These are phyloP conservation scores for Lachnellula occidentalis DNA, from an alignment of 2,329 filamentous ascomycete species.

Conservation along the genomic window DNA sequence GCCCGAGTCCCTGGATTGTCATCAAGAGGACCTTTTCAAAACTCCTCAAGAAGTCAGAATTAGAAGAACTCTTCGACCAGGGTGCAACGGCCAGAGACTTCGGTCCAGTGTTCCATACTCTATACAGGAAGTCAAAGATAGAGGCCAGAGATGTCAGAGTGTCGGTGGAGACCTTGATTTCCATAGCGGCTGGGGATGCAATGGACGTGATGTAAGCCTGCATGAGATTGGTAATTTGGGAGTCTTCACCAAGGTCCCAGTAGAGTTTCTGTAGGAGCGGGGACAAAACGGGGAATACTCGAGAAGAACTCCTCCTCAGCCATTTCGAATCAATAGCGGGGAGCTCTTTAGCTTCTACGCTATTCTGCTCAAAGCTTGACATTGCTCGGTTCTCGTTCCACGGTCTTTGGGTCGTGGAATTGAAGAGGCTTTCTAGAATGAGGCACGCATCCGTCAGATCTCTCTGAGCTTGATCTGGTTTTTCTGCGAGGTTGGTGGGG, in stretches of 20 bases:
- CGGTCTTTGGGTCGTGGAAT: conserved; percentile 47
- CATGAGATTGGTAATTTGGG: conserved; percentile 52
- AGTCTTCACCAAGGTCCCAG: conserved; percentile 57
- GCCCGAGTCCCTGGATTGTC: conserved; percentile 47
- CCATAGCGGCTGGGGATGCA: conserved; percentile 67
- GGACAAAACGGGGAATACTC: conserved; percentile 57
- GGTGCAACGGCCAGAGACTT: conserved; percentile 26
- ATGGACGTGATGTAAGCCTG: conserved; percentile 55
- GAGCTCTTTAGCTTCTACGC: conserved; percentile 60
- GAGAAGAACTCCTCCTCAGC: conserved; percentile 66
- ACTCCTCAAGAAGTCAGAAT: conserved; percentile 47
- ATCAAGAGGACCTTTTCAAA: conserved; percentile 46
- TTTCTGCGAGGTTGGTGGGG: conserved; percentile 28
- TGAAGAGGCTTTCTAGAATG: conserved; percentile 69
- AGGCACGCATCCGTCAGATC: conserved; percentile 54
- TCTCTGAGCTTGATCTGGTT: conserved; percentile 38
- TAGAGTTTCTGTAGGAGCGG: conserved; percentile 58
- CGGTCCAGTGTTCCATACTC: conserved; percentile 59
- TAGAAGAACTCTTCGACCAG: not conserved
- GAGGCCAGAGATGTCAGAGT: conserved; percentile 73
- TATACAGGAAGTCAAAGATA: conserved; percentile 63
- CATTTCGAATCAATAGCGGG: conserved; percentile 80
- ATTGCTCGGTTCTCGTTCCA: conserved; percentile 74
- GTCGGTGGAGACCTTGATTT: conserved; percentile 83
- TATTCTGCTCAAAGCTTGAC: conserved; percentile 41